A percentile compares a stretch with the other conserved stretches of the same genome.
Conservation (phyloP, 306 rosid genomes). For the Vigna unguiculata region DNA sequence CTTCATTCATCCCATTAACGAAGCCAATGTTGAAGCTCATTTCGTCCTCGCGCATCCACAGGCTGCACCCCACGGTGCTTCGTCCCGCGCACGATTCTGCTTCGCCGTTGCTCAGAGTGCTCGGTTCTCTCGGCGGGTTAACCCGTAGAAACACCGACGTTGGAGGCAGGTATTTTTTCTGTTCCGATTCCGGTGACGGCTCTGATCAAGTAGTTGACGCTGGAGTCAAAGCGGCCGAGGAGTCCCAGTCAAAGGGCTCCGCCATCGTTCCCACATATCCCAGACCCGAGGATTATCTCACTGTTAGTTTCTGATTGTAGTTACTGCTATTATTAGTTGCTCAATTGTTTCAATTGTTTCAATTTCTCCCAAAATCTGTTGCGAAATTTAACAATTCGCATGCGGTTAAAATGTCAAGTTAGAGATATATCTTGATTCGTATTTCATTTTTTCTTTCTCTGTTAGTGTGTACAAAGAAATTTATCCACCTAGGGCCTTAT, state of each 20-base stretch:
- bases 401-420: conserved; percentile 19
- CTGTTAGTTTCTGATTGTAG: conserved; percentile 66
- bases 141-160: conserved; percentile 43
- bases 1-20: conserved; percentile 1
- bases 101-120: conserved; percentile 59
- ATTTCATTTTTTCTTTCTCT: background rate
- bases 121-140: conserved; percentile 59
- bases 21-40: conserved; percentile 83
- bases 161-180: conserved; percentile 65
- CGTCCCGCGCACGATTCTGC: conserved; percentile 54
- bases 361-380: background rate
- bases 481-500: background rate
- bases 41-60: conserved; percentile 57
- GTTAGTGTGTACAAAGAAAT: background rate
- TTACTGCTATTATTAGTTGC: background rate
- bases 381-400: background rate
- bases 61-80: conserved; percentile 51
- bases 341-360: conserved; percentile 22
- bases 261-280: conserved; percentile 90
- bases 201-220: conserved; percentile 62
- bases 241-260: conserved; percentile 56
- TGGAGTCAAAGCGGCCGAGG: conserved; percentile 65
- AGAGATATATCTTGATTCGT: background rate
- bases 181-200: conserved; percentile 83
- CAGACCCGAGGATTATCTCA: conserved; percentile 91